Evolutionary conservation across 345 rosid genomes (phyloP), one percentile per base, ranked within the genome.

Genomic region (Populus euphratica): DNA sequence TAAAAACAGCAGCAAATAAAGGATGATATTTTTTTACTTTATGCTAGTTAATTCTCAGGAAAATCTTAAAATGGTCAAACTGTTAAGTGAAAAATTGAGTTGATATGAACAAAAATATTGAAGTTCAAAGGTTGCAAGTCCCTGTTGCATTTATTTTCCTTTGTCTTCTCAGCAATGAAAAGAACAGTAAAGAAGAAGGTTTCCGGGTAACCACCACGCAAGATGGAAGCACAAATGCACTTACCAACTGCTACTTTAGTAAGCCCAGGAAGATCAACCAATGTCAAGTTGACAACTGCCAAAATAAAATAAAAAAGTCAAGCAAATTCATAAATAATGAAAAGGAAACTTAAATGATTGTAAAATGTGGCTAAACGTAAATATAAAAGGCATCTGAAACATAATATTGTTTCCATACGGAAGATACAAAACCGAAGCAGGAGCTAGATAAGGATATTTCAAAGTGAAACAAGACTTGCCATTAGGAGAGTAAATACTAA

Each of bases 231-330:
- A 78, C 49, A 41, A 2, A 56, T 13, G 44, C 12, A 70, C 93
- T 90, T 83, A 96, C 99, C 99, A 70, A 96, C 90, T 68, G 99
- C 99, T 47, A 96, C 97, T 89, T 96, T 96, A 41, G 99, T 96
- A 66, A 96, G 98, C 78, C 99, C 99, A 33, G 99, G 99, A 86
- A 96, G 98, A 88, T 96, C 99, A 78, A 96, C 82, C 82, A 96
- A 79, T 10, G 99, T 96, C 90, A 96, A 85, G 89, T 96, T 94
- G 81, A 96, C 99, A 86, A 96, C 99, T 96, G 94, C 86, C 69
- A 85, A 69, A 59, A 80, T 47, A 38, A 27, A 27, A 27, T 17
- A 70, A 77, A 83, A 80, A 62, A 70, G 38, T 8, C 25, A 21
- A 2, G 61, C 16, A 49, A 44, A 20, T 21, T 2, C 23, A 75